A percentile compares a stretch with the other conserved stretches of the same genome.
Conservation (phyloP, 2,329 filamentous ascomycete species). For the Colletotrichum melonis region DNA sequence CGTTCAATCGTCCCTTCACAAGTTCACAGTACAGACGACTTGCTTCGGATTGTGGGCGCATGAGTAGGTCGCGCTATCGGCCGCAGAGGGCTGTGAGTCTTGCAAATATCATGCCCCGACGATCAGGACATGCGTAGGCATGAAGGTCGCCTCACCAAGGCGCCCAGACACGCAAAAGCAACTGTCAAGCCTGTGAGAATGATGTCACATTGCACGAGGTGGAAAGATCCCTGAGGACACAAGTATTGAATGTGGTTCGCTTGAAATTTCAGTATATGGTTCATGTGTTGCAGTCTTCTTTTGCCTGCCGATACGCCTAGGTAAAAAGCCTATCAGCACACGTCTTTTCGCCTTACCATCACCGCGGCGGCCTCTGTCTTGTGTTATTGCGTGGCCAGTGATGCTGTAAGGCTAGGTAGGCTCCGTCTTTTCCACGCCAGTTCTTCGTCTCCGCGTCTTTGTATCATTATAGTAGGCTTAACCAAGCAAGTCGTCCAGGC, state of each 20-base stretch:
- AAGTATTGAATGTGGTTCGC: constrained; percentile 5
- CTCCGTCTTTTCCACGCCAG: neutral
- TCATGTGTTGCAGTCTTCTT: constrained; percentile 44
- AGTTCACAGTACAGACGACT: neutral
- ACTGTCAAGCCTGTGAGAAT: neutral
- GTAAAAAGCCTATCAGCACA: constrained; percentile 49
- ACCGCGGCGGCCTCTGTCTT: constrained; percentile 8
- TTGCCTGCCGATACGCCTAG: constrained; percentile 56
- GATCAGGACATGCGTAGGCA: neutral
- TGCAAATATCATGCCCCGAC: constrained; percentile 12
- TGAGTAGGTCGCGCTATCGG: neutral
- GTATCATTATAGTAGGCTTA: constrained; percentile 39
- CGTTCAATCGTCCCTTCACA: constrained; percentile 4
- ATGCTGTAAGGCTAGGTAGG: neutral
- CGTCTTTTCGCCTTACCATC: constrained; percentile 11
- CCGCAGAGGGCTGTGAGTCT: constrained; percentile 20
- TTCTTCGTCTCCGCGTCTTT: neutral
- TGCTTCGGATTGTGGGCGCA: constrained; percentile 8
- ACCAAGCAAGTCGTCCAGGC: constrained; percentile 62
- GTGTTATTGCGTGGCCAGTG: constrained; percentile 22
- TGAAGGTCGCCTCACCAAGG: neutral
- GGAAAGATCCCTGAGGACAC: neutral
- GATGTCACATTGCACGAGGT: constrained; percentile 18
- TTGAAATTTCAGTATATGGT: constrained; percentile 34
- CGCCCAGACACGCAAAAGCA: neutral